These are phyloP conservation scores for Malus hybrid DNA, from an alignment of 331 rosid genomes.

Conservation along the genomic window DNA sequence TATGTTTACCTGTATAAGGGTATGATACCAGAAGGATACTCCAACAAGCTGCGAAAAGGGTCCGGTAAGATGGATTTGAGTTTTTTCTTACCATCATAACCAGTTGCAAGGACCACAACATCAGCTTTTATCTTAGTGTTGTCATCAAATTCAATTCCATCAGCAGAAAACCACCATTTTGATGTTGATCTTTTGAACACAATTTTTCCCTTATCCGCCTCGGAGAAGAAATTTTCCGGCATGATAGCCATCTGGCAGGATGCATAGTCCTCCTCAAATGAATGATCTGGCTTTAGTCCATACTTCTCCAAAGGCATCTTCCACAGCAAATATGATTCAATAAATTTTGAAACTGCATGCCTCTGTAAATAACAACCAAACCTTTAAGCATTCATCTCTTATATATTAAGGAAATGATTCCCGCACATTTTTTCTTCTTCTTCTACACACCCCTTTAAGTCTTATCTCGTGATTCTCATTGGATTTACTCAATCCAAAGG, in stretches of 20 bases:
- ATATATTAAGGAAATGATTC: no score
- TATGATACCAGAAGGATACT: conserved; percentile 47
- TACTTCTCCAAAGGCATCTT: conserved; percentile 68
- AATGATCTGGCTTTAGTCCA: conserved; percentile 64
- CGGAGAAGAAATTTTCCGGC: conserved; percentile 66
- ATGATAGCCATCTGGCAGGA: conserved; percentile 78
- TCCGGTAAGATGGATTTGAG: conserved; percentile 51
- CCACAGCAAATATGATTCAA: conserved; percentile 59
- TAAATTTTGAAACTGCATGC: conserved; percentile 54
- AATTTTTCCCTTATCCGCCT: conserved; percentile 72
- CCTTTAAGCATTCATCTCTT: not conserved
- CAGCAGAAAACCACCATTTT: conserved; percentile 64
- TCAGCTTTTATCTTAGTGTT: conserved; percentile 48
- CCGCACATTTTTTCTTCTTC: no score
- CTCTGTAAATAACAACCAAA: conserved; percentile 26
- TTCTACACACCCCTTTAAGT: no score
- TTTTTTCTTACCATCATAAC: conserved; percentile 73
- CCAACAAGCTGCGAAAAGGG: conserved; percentile 54
- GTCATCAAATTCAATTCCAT: conserved; percentile 72
- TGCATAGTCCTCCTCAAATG: conserved; percentile 75
- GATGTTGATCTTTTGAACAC: conserved; percentile 41
- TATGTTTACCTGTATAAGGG: conserved; percentile 53
- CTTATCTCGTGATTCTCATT: no score
- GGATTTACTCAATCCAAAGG: no score
- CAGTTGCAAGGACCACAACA: conserved; percentile 67